These are phyloP conservation scores for Dorcoceras hygrometricum DNA, from an alignment of 257 asterid genomes.

Conservation along the genomic window DNA sequence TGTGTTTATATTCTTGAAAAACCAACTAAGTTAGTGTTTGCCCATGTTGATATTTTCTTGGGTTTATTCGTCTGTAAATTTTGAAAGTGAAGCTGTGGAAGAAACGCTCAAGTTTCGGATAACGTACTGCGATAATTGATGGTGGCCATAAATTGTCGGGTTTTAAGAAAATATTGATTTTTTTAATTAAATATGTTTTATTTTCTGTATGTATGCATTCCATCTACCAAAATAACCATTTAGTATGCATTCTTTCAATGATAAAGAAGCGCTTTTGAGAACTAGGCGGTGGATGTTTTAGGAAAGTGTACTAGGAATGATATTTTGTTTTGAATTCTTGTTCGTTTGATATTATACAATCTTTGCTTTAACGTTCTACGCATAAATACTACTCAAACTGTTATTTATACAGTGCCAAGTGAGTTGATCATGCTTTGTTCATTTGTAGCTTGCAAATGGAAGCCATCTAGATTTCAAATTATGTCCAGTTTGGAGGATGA, in stretches of 20 bases:
- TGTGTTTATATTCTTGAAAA: conserved; percentile 4
- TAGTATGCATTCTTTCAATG: background rate
- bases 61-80: conserved; percentile 8
- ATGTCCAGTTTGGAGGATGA: conserved; percentile 57
- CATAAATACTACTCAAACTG: too few species aligned
- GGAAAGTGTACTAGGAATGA: background rate
- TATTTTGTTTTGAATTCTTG: background rate
- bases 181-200: background rate
- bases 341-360: background rate
- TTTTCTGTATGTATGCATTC: background rate
- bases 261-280: background rate
- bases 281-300: background rate
- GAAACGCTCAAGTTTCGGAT: conserved; percentile 16
- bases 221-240: background rate
- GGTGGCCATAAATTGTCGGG: background rate
- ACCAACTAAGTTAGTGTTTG: conserved; percentile 1
- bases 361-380: background rate
- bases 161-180: too few species aligned
- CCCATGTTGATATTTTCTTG: conserved; percentile 10
- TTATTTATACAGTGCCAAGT: background rate
- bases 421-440: conserved; percentile 1
- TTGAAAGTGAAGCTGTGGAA: conserved; percentile 3
- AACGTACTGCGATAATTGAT: background rate
- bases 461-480: conserved; percentile 40
- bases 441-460: conserved; percentile 38